Percentiles rank a stretch among this genome's conserved stretches.
phyloP scores from a whole-genome alignment of 306 rosid species.

The Malus sylvestris region DNA sequence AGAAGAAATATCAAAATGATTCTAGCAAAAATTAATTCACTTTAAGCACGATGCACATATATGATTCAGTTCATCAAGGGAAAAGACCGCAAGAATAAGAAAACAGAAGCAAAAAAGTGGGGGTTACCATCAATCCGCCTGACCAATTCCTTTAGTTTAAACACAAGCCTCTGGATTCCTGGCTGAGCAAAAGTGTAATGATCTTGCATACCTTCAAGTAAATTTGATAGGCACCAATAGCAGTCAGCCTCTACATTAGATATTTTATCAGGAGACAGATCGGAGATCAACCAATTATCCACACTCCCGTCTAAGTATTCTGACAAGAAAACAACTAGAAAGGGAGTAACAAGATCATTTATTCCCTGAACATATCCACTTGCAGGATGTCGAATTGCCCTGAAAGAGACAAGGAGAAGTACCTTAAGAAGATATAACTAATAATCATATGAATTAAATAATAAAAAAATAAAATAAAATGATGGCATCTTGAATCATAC shows the following conservation, averaged over 20 bases:
- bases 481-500: background rate
- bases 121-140: slow-evolving; percentile 79
- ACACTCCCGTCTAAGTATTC: slow-evolving; percentile 70
- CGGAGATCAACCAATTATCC: slow-evolving; percentile 67
- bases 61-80: background rate
- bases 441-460: background rate
- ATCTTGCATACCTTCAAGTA: slow-evolving; percentile 98
- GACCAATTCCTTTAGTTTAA: slow-evolving; percentile 87
- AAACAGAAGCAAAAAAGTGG: slow-evolving; percentile 8
- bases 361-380: slow-evolving; percentile 99
- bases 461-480: background rate
- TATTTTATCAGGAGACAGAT: slow-evolving; percentile 59
- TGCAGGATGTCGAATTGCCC: slow-evolving; percentile 99
- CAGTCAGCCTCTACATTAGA: slow-evolving; percentile 81
- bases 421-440: background rate
- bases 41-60: background rate
- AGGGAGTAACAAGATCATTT: slow-evolving; percentile 93
- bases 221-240: slow-evolving; percentile 91
- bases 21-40: background rate
- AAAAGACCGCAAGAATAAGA: slow-evolving; percentile 12
- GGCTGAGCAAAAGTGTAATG: slow-evolving; percentile 98
- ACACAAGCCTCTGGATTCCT: slow-evolving; percentile 95
- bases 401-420: slow-evolving; percentile 31
- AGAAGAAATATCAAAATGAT: background rate
- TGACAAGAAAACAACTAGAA: slow-evolving; percentile 85